A percentile compares a stretch with the other conserved stretches of the same genome.
Conservation (phyloP, 495 filamentous ascomycete species). For the Aspergillus hancockii region DNA sequence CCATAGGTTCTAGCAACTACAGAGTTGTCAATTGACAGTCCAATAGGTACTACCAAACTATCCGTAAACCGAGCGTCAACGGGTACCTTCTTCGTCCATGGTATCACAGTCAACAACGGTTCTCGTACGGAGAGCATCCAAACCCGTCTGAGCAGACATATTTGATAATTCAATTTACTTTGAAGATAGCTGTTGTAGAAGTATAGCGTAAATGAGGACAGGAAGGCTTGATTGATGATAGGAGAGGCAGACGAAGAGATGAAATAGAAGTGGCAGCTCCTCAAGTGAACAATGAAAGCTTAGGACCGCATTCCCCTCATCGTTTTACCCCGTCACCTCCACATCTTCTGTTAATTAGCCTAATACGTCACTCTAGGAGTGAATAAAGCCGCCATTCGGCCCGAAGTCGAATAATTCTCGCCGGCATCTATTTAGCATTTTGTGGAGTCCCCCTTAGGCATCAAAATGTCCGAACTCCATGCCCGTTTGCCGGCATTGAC, state of each 20-base stretch:
- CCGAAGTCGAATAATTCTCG: background rate
- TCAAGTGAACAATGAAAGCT: slow-evolving; percentile 4
- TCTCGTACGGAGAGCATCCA: slow-evolving; percentile 45
- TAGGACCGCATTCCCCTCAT: background rate
- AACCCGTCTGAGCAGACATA: slow-evolving; percentile 26
- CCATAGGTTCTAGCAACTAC: slow-evolving; percentile 56
- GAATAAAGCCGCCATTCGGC: slow-evolving; percentile 1
- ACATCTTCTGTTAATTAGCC: background rate
- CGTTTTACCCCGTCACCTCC: background rate
- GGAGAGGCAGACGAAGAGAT: background rate
- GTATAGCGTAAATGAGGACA: background rate
- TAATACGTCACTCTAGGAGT: background rate
- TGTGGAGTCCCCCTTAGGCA: background rate
- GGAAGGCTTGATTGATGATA: background rate
- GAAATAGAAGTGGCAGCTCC: background rate
- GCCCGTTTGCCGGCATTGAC: background rate
- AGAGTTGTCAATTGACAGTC: background rate
- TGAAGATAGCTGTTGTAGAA: background rate
- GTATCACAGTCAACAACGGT: slow-evolving; percentile 63
- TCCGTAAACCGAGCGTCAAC: background rate
- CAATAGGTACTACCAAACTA: background rate
- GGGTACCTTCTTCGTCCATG: slow-evolving; percentile 54
- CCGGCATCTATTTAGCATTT: background rate
- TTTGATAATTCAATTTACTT: slow-evolving; percentile 9
- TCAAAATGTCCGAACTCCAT: background rate